Conservation (phyloP, 495 filamentous ascomycete genomes). For the Aspergillus nidulans region DNA sequence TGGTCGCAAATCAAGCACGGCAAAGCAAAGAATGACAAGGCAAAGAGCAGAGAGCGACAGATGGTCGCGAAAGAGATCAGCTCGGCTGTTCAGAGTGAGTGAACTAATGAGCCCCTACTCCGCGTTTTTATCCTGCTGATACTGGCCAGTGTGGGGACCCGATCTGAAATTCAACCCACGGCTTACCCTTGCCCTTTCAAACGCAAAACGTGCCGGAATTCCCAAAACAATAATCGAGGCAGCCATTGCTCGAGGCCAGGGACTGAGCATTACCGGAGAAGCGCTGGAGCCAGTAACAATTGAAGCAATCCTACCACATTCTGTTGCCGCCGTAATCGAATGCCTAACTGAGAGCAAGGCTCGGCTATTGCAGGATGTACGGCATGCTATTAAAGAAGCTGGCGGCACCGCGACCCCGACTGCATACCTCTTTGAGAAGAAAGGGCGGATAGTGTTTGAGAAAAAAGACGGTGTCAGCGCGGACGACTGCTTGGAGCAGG, state of each 20-base stretch:
- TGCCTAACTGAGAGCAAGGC: conserved; percentile 78
- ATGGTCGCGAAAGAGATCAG: conserved; percentile 49
- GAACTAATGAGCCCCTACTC: background rate
- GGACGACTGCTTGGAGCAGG: conserved; percentile 78
- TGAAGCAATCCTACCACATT: conserved; percentile 76
- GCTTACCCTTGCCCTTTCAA: conserved; percentile 63
- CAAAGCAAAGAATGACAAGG: conserved; percentile 74
- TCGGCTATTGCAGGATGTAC: conserved; percentile 67
- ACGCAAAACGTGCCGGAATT: conserved; percentile 80
- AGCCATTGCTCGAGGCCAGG: conserved; percentile 84
- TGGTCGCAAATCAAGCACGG: conserved; percentile 97
- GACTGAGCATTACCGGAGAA: conserved; percentile 64
- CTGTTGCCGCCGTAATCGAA: conserved; percentile 76
- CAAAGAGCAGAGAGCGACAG: conserved; percentile 47
- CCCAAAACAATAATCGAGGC: conserved; percentile 79
- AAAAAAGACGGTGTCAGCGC: conserved; percentile 53
- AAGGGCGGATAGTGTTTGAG: conserved; percentile 66
- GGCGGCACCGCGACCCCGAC: conserved; percentile 68
- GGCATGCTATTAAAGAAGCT: conserved; percentile 59
- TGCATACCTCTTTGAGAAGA: conserved; percentile 77
- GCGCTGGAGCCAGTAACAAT: conserved; percentile 70
- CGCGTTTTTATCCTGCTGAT: background rate
- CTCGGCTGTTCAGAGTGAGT: conserved; percentile 51
- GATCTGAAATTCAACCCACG: conserved; percentile 69
- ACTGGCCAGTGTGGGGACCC: conserved; percentile 53